Evolutionary conservation across 345 rosid genomes (phyloP), one percentile per base, ranked within the genome.

Genomic region (Bruguiera parviflora): DNA sequence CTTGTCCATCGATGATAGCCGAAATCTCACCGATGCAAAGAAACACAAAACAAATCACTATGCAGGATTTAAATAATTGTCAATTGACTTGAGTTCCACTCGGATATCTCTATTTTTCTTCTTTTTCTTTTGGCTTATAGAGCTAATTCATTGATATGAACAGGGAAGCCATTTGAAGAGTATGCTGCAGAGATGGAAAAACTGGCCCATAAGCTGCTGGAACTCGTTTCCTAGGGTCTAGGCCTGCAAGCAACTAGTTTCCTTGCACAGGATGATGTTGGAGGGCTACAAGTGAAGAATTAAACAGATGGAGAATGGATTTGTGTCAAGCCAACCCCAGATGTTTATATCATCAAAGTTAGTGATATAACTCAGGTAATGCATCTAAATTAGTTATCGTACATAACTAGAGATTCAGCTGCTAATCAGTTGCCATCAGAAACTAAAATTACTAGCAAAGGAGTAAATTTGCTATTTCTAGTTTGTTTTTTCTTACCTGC

Each of bases 291-390:
- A 68, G 75, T 81, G 32, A 81, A 70, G 73, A 58, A 78, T 29
- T 72, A 75, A 72, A 64, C 70, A 1, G 78, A 79, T 53, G 83
- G 85, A 18, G 75, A 76, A 37, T 82, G 85, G 85, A 59, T 79
- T 43, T 58, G 18, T 19, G 79, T 82, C 49, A 71, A 58, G 35
- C 81, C 83, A 13, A 61, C 51, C 58, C 76, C 71, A 0, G 52
- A 72, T 32, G 71, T 82, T 1, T 73, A 39, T 37, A 73, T 81
- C 61, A 60, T 81, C 53, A 75, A 81, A 19, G 67, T 75, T 15
- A 74, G 85, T 1, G 73, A 78, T 47, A 58, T 69, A 13, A 57
- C 73, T 37, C 78, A 75, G 82, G 84, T 77, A 61, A 20, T 37
- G 13, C 43, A 37, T 53, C 13, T 9, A 2, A 53, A 53, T 24